Evolutionary conservation across 164 flowering plant genomes (phyloP), one percentile per base, ranked within the genome.

Genomic region (Kingdonia uniflora): DNA sequence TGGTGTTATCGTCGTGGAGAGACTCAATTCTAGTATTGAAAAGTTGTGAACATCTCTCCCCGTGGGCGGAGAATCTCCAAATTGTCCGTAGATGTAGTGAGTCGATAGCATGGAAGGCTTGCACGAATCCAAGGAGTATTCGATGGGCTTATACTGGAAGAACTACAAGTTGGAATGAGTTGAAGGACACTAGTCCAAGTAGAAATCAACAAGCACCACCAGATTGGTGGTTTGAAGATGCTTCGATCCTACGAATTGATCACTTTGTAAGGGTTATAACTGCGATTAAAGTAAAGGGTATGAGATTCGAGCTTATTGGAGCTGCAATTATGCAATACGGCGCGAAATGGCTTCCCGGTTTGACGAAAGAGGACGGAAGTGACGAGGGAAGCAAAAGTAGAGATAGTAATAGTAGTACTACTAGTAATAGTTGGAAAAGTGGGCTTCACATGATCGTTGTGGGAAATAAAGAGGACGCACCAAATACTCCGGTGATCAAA

Each of bases 221-320:
- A 16, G 63, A 59, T 59, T 59, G 63, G 63, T 59, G 63, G 63
- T 59, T 59, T n/a, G 63, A 59, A 37, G 63, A 59, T 19, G 56
- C 52, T 1, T 59, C 63, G 10, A 59, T 59, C 16, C 63, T 59
- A 19, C 43, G 63, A 46, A 59, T 59, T 10, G 63, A 59, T 23
- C 63, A 59, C 35, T 59, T 59, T 59, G 63, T 59, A 11, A 59
- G 96, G 13, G 98, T 91, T 2, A 64, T 91, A 11, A 85, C 88
- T 11, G 95, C 95, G 2, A 91, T 83, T 19, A 85, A 80, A 66
- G 95, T 83, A 2, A 87, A 85, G 61, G 96, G 96, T 1, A 87
- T 91, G 95, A 68, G 84, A 14, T 82, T 68, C 57, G 95, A 91
- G 43, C 54, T 80, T 19, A 68, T 91, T 39, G 98, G 98, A 33